Evolutionary conservation across 2,329 filamentous ascomycete species (phyloP), one percentile per base, ranked within the genome.

Genomic region (Zymoseptoria brevis): DNA sequence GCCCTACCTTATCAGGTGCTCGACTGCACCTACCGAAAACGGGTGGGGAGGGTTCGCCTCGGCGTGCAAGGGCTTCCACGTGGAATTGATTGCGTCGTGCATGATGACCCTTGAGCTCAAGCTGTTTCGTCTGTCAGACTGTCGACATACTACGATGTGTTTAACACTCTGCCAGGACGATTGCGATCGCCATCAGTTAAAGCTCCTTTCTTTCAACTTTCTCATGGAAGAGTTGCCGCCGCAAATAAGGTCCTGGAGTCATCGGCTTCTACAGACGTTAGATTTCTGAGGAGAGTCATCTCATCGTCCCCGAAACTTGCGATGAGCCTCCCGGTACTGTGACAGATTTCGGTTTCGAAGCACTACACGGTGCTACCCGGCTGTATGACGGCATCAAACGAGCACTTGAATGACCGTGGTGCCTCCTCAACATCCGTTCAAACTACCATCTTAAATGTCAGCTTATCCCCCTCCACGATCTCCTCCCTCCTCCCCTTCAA

Each of bases 401-500:
- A n/a, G 35, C 6, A 2, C 8, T 16, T 41, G 35, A 11, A 35
- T 4, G 8, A 13, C 30, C 30, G 4, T 16, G 13, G 16, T 4
- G 35, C 35, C 13, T n/a, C 16, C 35, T 7, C 13, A n/a, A 45
- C 35, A 16, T 3, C 13, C 4, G 16, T 16, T 45, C 13, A 45
- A 7, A 68, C 60, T 58, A 64, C 62, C 62, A 69, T 45, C 49
- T 59, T 66, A 22, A 70, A 61, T 60, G 75, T 77, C 53, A 77
- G 61, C 61, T 71, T 62, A 60, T 75, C 71, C 7, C 66, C 66
- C 55, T 68, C 57, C n/a, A 70, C 63, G 48, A 76, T 73, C 49
- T 73, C 70, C 2, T 69, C 66, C 59, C 67, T 69, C 66, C 65
- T 73, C 19, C 62, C 57, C 55, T 71, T 35, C 7, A 76, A 59